Evolutionary conservation across 78 protist species (phyloP).

Genomic region (Dictyostelium citrinum): DNA sequence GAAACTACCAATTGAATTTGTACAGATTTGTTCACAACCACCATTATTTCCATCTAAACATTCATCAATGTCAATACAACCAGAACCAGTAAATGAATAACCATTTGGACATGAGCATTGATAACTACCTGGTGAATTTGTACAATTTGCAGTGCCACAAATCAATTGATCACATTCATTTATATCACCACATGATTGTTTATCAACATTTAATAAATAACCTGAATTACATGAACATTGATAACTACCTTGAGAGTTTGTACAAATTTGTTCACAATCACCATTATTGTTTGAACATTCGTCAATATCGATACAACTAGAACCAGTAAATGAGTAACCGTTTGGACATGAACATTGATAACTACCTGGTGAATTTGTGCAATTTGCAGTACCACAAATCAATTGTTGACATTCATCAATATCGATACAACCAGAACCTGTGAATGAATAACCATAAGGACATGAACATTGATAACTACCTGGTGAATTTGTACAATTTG

Average conservation of each 20-base stretch:
- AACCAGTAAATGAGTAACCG: no score
- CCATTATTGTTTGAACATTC: not conserved
- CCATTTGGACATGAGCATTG: not conserved
- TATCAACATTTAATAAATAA: no score
- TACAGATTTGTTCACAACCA: not conserved
- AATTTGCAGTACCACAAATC: not conserved
- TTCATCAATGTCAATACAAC: not conserved
- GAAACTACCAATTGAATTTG: not conserved
- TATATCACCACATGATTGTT: no score
- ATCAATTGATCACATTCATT: not conserved
- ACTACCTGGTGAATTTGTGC: not conserved
- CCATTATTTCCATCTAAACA: not conserved
- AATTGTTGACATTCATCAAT: conserved; percentile 12
- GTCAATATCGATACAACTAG: not conserved
- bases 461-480: not conserved
- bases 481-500: not conserved
- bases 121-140: not conserved
- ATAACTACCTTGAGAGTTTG: not conserved
- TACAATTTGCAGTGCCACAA: not conserved
- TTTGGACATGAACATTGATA: not conserved
- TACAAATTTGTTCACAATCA: not conserved
- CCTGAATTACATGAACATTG: not conserved
- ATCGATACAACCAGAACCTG: not conserved
- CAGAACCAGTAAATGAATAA: not conserved
- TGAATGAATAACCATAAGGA: no score